phyloP scores from a whole-genome alignment of 176 grass and related monocot species.

The Carex scoparia region DNA sequence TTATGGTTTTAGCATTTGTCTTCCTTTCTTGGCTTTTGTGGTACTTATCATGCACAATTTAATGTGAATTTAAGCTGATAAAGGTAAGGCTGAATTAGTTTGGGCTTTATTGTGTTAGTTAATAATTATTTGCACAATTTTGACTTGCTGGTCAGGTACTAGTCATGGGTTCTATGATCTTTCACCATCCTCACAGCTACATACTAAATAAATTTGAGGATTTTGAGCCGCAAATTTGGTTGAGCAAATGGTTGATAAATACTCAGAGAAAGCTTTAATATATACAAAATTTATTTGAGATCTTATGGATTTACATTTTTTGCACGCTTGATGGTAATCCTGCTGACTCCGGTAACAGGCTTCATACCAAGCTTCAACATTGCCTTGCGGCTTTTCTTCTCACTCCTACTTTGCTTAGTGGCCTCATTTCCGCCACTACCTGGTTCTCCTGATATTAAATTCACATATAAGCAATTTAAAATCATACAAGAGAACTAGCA shows the following conservation, averaged over 20 bases:
- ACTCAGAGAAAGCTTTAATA: background rate
- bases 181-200: background rate
- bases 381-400: constrained; percentile 94
- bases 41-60: background rate
- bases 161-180: background rate
- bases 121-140: background rate
- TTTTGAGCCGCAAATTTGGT: background rate
- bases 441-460: constrained; percentile 38
- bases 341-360: constrained; percentile 63
- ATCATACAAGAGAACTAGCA: background rate
- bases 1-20: background rate
- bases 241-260: background rate
- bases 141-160: background rate
- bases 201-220: background rate
- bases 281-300: background rate
- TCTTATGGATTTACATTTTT: constrained; percentile 51
- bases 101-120: background rate
- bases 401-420: constrained; percentile 72
- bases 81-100: background rate
- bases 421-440: constrained; percentile 43
- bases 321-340: constrained; percentile 72
- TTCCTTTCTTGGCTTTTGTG: background rate
- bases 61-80: background rate
- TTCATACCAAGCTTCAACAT: constrained; percentile 98
- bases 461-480: background rate